phyloP scores from a whole-genome alignment of 228 moss, liverwort and hornwort genomes.

The Sphagnum fallax region DNA sequence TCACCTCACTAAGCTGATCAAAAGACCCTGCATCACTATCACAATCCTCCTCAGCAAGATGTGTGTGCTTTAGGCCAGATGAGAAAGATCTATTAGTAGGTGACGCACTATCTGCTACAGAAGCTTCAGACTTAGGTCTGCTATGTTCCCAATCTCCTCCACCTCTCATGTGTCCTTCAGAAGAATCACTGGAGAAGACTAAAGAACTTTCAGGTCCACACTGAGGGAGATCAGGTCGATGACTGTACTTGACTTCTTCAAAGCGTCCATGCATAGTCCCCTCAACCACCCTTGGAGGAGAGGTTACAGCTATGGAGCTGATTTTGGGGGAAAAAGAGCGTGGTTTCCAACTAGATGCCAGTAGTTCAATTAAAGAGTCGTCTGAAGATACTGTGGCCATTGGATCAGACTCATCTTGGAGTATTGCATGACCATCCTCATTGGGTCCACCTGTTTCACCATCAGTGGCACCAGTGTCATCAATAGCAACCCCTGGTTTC shows the following conservation, averaged over 20 bases:
- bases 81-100: conserved; percentile 8
- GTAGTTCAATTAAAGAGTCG: conserved; percentile 37
- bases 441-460: conserved; percentile 11
- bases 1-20: conserved; percentile 45
- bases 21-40: conserved; percentile 22
- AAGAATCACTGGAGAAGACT: conserved; percentile 55
- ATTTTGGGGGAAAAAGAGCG: conserved; percentile 52
- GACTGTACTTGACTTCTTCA: conserved; percentile 49
- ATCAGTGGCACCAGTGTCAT: conserved; percentile 34
- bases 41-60: conserved; percentile 11
- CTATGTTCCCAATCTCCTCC: conserved; percentile 25
- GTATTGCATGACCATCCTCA: conserved; percentile 22
- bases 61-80: conserved; percentile 31
- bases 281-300: conserved; percentile 48
- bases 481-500: conserved; percentile 60
- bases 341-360: conserved; percentile 52
- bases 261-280: conserved; percentile 64
- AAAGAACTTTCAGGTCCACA: conserved; percentile 37
- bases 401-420: conserved; percentile 36
- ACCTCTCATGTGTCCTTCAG: conserved; percentile 28
- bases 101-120: conserved; percentile 32
- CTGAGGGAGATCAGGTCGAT: conserved; percentile 41
- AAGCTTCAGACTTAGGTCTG: conserved; percentile 29
- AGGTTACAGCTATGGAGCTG: conserved; percentile 26
- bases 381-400: conserved; percentile 31